phyloP scores from a whole-genome alignment of 2,329 filamentous ascomycete species.

The Gaeumannomyces sp. region DNA sequence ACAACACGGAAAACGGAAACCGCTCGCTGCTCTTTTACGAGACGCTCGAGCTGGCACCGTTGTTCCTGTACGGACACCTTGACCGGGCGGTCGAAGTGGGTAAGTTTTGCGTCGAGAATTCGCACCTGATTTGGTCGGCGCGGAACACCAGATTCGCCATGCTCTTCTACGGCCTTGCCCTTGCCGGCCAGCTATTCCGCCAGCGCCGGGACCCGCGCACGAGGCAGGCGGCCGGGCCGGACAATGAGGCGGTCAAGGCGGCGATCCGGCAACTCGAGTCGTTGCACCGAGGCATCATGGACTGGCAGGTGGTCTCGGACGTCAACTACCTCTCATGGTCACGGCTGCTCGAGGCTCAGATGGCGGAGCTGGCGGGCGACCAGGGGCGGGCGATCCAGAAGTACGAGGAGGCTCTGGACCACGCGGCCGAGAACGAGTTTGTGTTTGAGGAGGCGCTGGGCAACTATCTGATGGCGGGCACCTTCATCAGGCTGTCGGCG shows the following conservation, averaged over 20 bases:
- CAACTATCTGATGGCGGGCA: slow-evolving; percentile 68
- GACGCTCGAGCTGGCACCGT: slow-evolving; percentile 54
- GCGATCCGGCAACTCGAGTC: slow-evolving; percentile 47
- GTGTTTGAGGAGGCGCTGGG: slow-evolving; percentile 66
- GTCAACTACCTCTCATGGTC: slow-evolving; percentile 70
- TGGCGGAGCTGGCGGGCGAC: slow-evolving; percentile 55
- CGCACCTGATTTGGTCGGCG: slow-evolving; percentile 51
- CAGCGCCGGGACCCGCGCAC: slow-evolving; percentile 41
- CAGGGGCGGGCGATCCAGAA: slow-evolving; percentile 52
- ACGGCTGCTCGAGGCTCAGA: slow-evolving; percentile 60
- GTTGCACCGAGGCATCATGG: slow-evolving; percentile 55
- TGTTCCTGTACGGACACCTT: slow-evolving; percentile 60
- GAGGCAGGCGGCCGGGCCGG: slow-evolving; percentile 23
- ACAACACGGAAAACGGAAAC: slow-evolving; percentile 50
- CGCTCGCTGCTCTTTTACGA: slow-evolving; percentile 64
- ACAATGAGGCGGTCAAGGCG: slow-evolving; percentile 31
- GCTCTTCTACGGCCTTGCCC: slow-evolving; percentile 54
- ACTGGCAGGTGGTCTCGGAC: slow-evolving; percentile 57
- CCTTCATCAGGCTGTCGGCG: slow-evolving; percentile 59
- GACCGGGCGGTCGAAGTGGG: slow-evolving; percentile 53
- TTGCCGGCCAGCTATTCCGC: slow-evolving; percentile 45
- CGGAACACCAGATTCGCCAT: slow-evolving; percentile 51
- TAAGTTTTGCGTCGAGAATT: slow-evolving; percentile 38
- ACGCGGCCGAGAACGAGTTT: slow-evolving; percentile 61
- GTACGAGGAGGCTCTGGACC: slow-evolving; percentile 68